These are phyloP conservation scores for Aspergillus costaricaensis DNA, from an alignment of 2,329 filamentous ascomycete species.

Conservation along the genomic window DNA sequence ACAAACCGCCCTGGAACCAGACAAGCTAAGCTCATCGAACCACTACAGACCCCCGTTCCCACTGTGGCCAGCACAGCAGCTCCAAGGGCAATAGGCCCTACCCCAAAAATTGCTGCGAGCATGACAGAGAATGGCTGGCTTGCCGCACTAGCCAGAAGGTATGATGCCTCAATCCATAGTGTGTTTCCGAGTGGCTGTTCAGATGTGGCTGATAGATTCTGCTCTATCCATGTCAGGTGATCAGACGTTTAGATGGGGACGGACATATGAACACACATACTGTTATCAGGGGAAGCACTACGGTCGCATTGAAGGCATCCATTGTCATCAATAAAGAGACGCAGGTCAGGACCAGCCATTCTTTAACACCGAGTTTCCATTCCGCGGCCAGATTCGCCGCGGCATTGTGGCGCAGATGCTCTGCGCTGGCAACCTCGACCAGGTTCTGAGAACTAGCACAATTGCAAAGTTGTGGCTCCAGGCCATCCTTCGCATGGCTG, in stretches of 20 bases:
- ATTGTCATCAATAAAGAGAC: slow-evolving; percentile 50
- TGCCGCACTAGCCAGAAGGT: slow-evolving; percentile 42
- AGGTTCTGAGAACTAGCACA: slow-evolving; percentile 12
- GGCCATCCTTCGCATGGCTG: slow-evolving; percentile 18
- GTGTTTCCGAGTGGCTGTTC: slow-evolving; percentile 40
- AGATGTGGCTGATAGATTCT: slow-evolving; percentile 38
- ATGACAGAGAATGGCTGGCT: slow-evolving; percentile 34
- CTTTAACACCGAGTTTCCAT: slow-evolving; percentile 44
- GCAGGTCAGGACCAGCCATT: slow-evolving; percentile 46
- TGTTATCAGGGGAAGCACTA: slow-evolving; percentile 50
- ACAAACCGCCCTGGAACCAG: slow-evolving; percentile 48
- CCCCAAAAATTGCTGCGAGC: slow-evolving; percentile 46
- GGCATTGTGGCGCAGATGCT: slow-evolving; percentile 11
- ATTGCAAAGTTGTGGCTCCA: slow-evolving; percentile 12
- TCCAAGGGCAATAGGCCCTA: slow-evolving; percentile 46
- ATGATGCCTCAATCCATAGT: slow-evolving; percentile 55
- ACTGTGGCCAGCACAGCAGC: slow-evolving; percentile 50
- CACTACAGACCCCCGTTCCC: slow-evolving; percentile 49
- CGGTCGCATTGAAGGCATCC: slow-evolving; percentile 53
- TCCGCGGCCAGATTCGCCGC: slow-evolving; percentile 13
- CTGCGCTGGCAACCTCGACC: slow-evolving; percentile 8
- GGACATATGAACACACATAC: slow-evolving; percentile 30
- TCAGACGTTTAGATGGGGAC: background rate
- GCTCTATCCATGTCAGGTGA: slow-evolving; percentile 19
- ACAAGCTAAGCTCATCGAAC: slow-evolving; percentile 38